phyloP scores from a whole-genome alignment of 495 filamentous ascomycete genomes.

The Neurospora tetrasperma region DNA sequence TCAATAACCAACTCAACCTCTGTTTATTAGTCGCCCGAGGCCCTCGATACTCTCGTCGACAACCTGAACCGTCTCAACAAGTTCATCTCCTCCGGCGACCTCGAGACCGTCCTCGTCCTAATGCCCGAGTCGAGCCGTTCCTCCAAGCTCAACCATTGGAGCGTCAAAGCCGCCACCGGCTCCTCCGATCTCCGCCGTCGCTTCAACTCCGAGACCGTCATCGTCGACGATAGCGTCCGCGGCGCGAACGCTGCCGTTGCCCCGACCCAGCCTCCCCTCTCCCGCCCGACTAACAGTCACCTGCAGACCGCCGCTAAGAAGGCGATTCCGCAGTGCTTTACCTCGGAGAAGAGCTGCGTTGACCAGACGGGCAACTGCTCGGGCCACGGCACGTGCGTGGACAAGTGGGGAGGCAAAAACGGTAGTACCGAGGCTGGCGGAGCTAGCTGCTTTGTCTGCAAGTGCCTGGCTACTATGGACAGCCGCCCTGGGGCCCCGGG shows the following conservation, averaged over 20 bases:
- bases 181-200: slow-evolving; percentile 28
- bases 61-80: slow-evolving; percentile 25
- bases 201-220: slow-evolving; percentile 21
- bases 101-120: slow-evolving; percentile 37
- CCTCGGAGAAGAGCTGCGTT: slow-evolving; percentile 48
- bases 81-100: slow-evolving; percentile 25
- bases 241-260: slow-evolving; percentile 10
- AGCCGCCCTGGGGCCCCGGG: slow-evolving; percentile 20
- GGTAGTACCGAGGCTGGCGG: slow-evolving; percentile 18
- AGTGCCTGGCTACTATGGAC: slow-evolving; percentile 46
- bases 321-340: slow-evolving; percentile 51
- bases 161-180: slow-evolving; percentile 16
- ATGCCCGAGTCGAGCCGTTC: slow-evolving; percentile 29
- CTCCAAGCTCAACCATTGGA: slow-evolving; percentile 25
- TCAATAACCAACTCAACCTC: not conserved
- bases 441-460: slow-evolving; percentile 63
- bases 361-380: slow-evolving; percentile 60
- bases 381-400: slow-evolving; percentile 59
- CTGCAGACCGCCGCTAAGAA: slow-evolving; percentile 6
- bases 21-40: slow-evolving; percentile 18
- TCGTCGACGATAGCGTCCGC: slow-evolving; percentile 17
- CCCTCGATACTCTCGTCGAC: slow-evolving; percentile 19
- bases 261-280: slow-evolving; percentile 13
- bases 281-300: slow-evolving; percentile 11
- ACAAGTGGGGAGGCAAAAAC: slow-evolving; percentile 39